Evolutionary conservation across 352 stramenopile genomes (phyloP).

Genomic region (Elongisporangium prolatum): DNA sequence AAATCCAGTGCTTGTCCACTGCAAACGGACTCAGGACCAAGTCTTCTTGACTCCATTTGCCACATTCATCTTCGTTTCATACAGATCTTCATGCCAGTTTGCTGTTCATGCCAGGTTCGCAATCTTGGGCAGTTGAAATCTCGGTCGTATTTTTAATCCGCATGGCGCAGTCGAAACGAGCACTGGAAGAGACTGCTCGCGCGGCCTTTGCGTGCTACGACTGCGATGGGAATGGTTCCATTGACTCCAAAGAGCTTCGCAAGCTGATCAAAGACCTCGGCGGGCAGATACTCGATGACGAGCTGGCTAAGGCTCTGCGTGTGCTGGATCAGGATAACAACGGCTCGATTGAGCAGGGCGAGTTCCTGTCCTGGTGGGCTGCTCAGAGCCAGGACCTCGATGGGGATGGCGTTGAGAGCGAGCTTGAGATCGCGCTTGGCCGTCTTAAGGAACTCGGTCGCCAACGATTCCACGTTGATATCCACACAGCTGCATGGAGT

Average conservation of each 20-base stretch:
- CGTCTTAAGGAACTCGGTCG: slow-evolving; percentile 48
- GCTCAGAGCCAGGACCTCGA: slow-evolving; percentile 26
- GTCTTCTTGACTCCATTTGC: neutral
- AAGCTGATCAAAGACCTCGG: slow-evolving; percentile 52
- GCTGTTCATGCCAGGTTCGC: no score
- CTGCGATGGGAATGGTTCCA: slow-evolving; percentile 42
- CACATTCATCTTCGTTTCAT: no score
- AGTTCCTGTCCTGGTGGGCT: slow-evolving; percentile 62
- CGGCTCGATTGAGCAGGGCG: slow-evolving; percentile 43
- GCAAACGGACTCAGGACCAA: neutral
- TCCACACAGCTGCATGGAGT: slow-evolving; percentile 57
- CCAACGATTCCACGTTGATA: slow-evolving; percentile 58
- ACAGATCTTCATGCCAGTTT: no score
- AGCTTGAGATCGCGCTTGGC: slow-evolving; percentile 44
- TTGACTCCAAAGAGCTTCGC: slow-evolving; percentile 43
- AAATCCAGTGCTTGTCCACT: neutral
- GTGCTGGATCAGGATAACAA: slow-evolving; percentile 49
- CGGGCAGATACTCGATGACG: slow-evolving; percentile 38
- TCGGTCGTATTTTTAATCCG: neutral
- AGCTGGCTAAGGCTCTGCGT: slow-evolving; percentile 28
- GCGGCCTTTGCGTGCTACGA: slow-evolving; percentile 62
- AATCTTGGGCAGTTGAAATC: neutral
- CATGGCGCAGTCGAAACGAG: slow-evolving; percentile 4
- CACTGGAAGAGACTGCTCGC: slow-evolving; percentile 47
- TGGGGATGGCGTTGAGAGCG: slow-evolving; percentile 29